phyloP scores from a whole-genome alignment of 345 rosid species.

The Hirschfeldia incana region DNA sequence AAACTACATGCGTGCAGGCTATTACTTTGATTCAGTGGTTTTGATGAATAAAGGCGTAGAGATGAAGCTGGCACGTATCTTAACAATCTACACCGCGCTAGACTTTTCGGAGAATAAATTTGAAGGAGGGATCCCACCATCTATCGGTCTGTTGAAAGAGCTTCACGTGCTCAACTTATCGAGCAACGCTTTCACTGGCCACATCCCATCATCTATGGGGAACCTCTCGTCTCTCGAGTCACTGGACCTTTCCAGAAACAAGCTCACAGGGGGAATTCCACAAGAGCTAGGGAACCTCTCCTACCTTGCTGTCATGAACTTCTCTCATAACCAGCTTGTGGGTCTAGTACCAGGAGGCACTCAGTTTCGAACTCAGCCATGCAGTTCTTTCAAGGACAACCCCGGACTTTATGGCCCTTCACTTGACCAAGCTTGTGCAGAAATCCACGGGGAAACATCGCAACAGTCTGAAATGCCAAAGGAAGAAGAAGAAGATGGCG shows the following conservation, averaged over 20 bases:
- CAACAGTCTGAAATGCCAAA: too few relatives aligned
- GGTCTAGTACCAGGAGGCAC: slow-evolving; percentile 30
- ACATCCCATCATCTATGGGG: neutral
- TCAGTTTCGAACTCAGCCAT: slow-evolving; percentile 24
- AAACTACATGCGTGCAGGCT: neutral
- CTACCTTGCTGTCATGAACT: slow-evolving; percentile 2
- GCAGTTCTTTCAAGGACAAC: neutral
- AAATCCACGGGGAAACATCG: neutral
- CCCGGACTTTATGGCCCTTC: neutral
- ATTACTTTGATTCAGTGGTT: neutral
- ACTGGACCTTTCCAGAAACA: neutral
- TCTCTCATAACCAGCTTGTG: slow-evolving; percentile 17
- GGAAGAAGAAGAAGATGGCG: too few relatives aligned
- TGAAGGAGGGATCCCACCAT: neutral
- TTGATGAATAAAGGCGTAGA: neutral
- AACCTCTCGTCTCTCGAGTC: neutral
- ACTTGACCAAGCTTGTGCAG: neutral
- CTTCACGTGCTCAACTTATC: neutral
- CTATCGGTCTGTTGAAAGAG: neutral
- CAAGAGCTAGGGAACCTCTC: neutral
- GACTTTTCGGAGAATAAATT: neutral
- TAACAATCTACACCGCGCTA: neutral
- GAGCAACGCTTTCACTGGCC: neutral
- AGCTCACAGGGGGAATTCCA: neutral
- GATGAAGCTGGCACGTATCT: neutral